These are phyloP conservation scores for Amphirosellinia nigrospora DNA, from an alignment of 495 filamentous ascomycete genomes.

Conservation along the genomic window DNA sequence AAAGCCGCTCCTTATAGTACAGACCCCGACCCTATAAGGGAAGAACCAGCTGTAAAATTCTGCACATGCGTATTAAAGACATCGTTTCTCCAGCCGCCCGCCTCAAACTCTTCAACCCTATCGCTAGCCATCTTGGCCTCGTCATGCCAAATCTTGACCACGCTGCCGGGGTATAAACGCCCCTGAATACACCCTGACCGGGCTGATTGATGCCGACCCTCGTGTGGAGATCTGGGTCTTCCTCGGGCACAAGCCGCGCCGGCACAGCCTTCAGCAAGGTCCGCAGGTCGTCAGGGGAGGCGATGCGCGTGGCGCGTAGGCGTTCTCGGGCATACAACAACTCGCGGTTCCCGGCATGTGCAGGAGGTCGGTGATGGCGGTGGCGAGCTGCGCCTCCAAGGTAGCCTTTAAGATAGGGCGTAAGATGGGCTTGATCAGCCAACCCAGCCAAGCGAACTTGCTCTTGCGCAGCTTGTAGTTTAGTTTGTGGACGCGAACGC, in stretches of 20 bases:
- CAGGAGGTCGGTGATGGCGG: conserved; percentile 70
- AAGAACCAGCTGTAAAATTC: conserved; percentile 16
- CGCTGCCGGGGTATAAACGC: conserved; percentile 82
- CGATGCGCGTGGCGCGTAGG: conserved; percentile 81
- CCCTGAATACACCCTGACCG: conserved; percentile 74
- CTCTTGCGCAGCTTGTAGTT: conserved; percentile 76
- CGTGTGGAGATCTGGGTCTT: conserved; percentile 75
- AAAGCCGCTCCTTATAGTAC: neutral
- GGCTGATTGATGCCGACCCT: conserved; percentile 69
- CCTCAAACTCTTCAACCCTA: conserved; percentile 61
- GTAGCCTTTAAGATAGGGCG: conserved; percentile 78
- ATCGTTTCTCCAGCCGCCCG: conserved; percentile 83
- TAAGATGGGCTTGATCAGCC: conserved; percentile 85
- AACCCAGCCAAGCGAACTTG: conserved; percentile 76
- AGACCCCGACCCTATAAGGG: neutral
- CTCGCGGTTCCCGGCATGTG: conserved; percentile 81
- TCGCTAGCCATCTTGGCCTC: conserved; percentile 71
- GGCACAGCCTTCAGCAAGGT: conserved; percentile 84
- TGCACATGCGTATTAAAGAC: conserved; percentile 74
- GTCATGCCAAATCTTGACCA: conserved; percentile 86
- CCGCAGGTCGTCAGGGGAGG: conserved; percentile 76
- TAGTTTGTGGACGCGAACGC: conserved; percentile 85
- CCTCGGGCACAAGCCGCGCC: conserved; percentile 70
- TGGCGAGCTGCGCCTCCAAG: conserved; percentile 78
- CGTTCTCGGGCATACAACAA: conserved; percentile 85